Conservation (phyloP, 352 stramenopile genomes). For the Phytophthora constricta region DNA sequence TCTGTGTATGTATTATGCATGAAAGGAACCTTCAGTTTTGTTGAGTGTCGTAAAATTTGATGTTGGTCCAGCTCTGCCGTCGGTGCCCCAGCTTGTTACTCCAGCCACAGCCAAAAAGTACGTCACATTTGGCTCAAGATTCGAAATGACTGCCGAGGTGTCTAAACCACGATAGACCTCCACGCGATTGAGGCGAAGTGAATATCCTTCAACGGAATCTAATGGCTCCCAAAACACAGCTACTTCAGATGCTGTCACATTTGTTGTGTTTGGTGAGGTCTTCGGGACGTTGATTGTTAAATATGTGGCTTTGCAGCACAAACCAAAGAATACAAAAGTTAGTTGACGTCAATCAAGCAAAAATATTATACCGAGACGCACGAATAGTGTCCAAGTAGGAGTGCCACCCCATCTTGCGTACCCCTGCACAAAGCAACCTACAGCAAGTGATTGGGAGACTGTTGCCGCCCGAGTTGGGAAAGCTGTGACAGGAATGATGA, state of each 20-base stretch:
- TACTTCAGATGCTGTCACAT: constrained; percentile 49
- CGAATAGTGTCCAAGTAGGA: constrained; percentile 70
- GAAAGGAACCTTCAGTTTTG: background rate
- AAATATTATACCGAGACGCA: constrained; percentile 36
- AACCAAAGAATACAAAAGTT: constrained; percentile 2
- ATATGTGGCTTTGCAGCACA: constrained; percentile 54
- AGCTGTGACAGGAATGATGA: constrained; percentile 74
- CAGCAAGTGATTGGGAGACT: constrained; percentile 51
- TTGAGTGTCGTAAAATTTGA: constrained; percentile 75
- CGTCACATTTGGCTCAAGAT: constrained; percentile 66
- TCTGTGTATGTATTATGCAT: background rate
- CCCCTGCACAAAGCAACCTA: constrained; percentile 77
- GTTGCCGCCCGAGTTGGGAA: constrained; percentile 66
- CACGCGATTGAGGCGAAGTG: constrained; percentile 75
- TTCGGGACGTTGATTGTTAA: constrained; percentile 54
- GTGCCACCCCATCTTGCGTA: constrained; percentile 78
- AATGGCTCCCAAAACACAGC: constrained; percentile 63
- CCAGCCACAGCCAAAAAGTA: constrained; percentile 80
- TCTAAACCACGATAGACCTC: constrained; percentile 71
- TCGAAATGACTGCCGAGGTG: constrained; percentile 43
- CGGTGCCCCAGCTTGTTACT: constrained; percentile 64
- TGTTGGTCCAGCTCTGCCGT: constrained; percentile 57
- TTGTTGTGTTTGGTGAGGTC: constrained; percentile 35
- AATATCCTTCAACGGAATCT: constrained; percentile 66
- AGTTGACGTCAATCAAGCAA: background rate